Conservation (phyloP, 2,329 filamentous ascomycete genomes). For the Tolypocladium tundrense region DNA sequence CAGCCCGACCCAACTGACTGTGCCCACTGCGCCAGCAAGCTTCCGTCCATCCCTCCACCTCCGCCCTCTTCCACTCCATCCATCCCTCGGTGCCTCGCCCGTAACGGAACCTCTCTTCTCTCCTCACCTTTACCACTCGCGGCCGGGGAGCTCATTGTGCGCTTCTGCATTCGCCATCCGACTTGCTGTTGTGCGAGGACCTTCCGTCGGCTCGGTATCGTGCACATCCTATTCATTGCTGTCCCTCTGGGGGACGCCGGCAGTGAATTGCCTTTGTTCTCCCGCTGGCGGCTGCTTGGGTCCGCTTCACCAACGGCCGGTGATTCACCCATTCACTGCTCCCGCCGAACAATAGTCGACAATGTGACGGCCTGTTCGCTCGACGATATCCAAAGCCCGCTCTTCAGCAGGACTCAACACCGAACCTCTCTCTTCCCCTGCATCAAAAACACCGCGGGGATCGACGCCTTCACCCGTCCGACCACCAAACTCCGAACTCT, state of each 20-base stretch:
- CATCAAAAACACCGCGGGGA: slow-evolving; percentile 32
- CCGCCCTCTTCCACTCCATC: slow-evolving; percentile 3
- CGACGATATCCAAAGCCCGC: neutral
- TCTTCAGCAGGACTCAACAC: neutral
- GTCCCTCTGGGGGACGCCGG: slow-evolving; percentile 9
- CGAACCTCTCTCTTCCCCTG: neutral
- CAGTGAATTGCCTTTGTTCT: slow-evolving; percentile 9
- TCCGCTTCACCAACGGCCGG: neutral
- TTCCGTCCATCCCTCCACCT: slow-evolving; percentile 1
- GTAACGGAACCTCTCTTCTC: slow-evolving; percentile 2
- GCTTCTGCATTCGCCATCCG: slow-evolving; percentile 11
- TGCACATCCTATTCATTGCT: slow-evolving; percentile 8
- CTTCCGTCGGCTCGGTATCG: slow-evolving; percentile 7
- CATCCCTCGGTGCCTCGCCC: slow-evolving; percentile 1
- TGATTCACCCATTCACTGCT: neutral
- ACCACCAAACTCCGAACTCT: neutral
- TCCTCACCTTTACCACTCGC: slow-evolving; percentile 1
- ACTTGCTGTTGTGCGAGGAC: slow-evolving; percentile 5
- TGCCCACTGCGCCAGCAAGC: neutral
- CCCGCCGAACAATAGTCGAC: slow-evolving; percentile 4
- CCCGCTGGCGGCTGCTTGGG: neutral
- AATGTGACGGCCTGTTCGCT: slow-evolving; percentile 7
- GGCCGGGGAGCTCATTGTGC: slow-evolving; percentile 2
- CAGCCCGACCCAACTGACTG: neutral
- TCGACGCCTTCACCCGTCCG: neutral